Conservation (phyloP, 2,329 filamentous ascomycete species). For the Ophiostoma sp. region DNA sequence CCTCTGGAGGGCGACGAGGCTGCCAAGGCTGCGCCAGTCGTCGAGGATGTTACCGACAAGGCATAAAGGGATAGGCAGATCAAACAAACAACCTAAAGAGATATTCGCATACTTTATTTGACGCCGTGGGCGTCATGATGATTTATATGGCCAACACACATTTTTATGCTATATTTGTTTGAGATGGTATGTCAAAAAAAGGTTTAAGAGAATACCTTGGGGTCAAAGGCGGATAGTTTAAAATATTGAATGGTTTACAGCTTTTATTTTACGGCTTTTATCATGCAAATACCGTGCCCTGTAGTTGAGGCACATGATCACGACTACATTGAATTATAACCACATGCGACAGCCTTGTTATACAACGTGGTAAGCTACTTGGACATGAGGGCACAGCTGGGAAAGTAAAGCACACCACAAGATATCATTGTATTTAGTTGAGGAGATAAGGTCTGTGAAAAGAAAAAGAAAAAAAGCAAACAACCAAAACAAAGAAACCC, state of each 20-base stretch:
- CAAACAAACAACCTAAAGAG: neutral
- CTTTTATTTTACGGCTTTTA: neutral
- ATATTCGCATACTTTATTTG: neutral
- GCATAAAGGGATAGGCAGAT: constrained; percentile 16
- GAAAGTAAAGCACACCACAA: constrained; percentile 3
- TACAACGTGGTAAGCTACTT: neutral
- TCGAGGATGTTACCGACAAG: constrained; percentile 17
- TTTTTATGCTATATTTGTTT: neutral
- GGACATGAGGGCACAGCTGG: neutral
- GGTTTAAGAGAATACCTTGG: neutral
- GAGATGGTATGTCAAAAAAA: too few relatives aligned
- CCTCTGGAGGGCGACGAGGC: constrained; percentile 57
- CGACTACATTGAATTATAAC: neutral
- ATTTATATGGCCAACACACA: neutral
- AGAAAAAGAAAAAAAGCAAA: constrained; percentile 1
- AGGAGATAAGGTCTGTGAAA: constrained; percentile 5
- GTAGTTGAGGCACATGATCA: neutral
- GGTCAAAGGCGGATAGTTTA: neutral
- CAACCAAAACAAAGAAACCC: constrained; percentile 1
- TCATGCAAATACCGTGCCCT: neutral
- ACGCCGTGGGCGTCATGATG: neutral
- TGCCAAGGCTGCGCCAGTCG: constrained; percentile 9
- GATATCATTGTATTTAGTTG: constrained; percentile 2
- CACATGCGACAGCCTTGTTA: neutral
- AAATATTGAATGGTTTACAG: neutral